Evolutionary conservation across 2,329 filamentous ascomycete species (phyloP), one percentile per base, ranked within the genome.

Genomic region (Nectriaceae sp.): DNA sequence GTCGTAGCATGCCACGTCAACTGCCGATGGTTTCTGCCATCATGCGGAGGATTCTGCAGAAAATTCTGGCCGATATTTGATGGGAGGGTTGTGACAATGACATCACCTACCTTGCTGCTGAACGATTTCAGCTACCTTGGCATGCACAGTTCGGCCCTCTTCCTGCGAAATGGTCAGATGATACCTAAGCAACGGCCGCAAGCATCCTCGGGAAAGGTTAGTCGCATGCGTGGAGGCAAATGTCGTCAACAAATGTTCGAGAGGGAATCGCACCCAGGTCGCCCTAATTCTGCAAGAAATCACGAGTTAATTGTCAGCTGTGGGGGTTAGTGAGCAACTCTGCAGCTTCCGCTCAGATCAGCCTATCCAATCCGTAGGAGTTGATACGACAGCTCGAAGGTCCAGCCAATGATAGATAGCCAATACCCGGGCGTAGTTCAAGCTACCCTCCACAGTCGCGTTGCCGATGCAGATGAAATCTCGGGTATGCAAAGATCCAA

Each of bases 1-100:
- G 37, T 40, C 24, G 44, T 26, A 46, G 45, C 50, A 49, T 62
- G 59, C 59, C 59, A 62, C 59, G 59, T 61, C 50, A 53, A 54
- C 51, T 36, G 38, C 42, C 24, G 24, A 13, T 6, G 13, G 24
- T 13, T 29, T 29, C 24, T 6, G 24, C 13, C 13, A n/a, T 46
- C 41, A 50, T 44, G 31, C 21, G 33, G 38, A 24, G 15, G 15
- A 8, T 39, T 43, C 40, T 26, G 20, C 36, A 6, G 24, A 29
- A 13, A 29, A 13, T 6, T 29, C 6, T 29, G 24, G 24, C 13
- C 35, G 20, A 39, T 36, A 19, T 42, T 37, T 31, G 19, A 3
- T 26, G 13, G 16, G 29, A 4, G 21, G 35, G 45, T 43, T 45
- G 33, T 39, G 44, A 44, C 40, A n/a, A n/a, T n/a, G n/a, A n/a